phyloP scores from a whole-genome alignment of 129 eudicot species.

The Solidago caesia region DNA sequence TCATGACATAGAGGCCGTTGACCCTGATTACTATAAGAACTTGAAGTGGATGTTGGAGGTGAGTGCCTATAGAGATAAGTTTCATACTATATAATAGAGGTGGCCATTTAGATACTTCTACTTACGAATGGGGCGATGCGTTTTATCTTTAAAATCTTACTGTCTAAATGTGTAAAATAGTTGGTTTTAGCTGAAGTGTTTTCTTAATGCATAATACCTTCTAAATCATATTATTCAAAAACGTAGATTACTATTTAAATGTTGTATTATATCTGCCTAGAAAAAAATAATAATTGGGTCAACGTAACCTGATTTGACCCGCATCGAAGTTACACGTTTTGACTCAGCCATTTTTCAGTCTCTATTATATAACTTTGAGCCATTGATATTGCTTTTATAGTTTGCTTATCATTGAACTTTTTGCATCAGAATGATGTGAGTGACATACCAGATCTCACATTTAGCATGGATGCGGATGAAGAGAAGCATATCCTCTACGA shows the following conservation, averaged over 20 bases:
- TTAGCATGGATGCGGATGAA: constrained; percentile 17
- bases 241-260: no score
- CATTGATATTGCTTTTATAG: not conserved
- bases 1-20: constrained; percentile 12
- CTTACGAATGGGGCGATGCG: no score
- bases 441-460: constrained; percentile 12
- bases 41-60: constrained; percentile 21
- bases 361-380: no score
- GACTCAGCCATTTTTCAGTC: no score
- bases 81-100: not conserved
- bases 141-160: not conserved
- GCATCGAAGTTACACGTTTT: no score
- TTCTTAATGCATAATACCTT: not conserved
- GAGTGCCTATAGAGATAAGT: constrained; percentile 1
- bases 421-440: constrained; percentile 7
- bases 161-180: not conserved
- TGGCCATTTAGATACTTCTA: not conserved
- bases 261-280: no score
- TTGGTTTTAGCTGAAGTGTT: not conserved
- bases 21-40: constrained; percentile 17
- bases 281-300: no score
- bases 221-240: no score
- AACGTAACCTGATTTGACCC: no score
- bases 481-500: not conserved
- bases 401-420: not conserved